Evolutionary conservation across 2,329 filamentous ascomycete genomes (phyloP).

Genomic region (Myriosclerotinia scirpicola): DNA sequence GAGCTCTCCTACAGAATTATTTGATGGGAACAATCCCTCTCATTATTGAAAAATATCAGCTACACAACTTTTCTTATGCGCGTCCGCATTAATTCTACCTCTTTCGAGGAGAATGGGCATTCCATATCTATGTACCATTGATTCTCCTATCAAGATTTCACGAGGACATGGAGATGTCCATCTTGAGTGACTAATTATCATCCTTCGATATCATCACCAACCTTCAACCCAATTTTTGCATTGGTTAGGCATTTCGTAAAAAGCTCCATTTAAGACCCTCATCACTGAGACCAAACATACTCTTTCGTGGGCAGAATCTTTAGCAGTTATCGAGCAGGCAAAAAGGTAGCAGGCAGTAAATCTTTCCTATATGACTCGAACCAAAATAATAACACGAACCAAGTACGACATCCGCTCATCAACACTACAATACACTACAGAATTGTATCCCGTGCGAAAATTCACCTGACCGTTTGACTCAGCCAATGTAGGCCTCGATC

Average conservation of each 20-base stretch:
- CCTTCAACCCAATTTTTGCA: too few species aligned
- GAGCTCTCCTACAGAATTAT: background rate
- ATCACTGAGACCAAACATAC: too few species aligned
- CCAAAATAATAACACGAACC: background rate
- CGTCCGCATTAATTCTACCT: background rate
- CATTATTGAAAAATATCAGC: background rate
- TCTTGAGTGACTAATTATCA: too few species aligned
- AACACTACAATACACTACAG: background rate
- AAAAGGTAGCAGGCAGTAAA: background rate
- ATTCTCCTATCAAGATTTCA: too few species aligned
- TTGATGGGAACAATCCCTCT: background rate
- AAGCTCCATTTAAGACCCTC: too few species aligned
- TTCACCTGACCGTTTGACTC: too few species aligned
- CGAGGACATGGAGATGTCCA: too few species aligned
- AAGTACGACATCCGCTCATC: background rate
- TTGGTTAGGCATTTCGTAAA: too few species aligned
- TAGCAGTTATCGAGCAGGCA: background rate
- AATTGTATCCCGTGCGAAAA: background rate
- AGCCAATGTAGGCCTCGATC: background rate
- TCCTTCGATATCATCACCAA: too few species aligned
- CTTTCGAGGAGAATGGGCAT: too few species aligned
- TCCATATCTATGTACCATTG: too few species aligned
- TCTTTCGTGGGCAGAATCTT: background rate
- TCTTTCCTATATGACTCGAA: background rate
- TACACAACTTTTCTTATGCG: background rate